Conservation (phyloP, 768 basidiomycete species). For the Tulasnella sp. region DNA sequence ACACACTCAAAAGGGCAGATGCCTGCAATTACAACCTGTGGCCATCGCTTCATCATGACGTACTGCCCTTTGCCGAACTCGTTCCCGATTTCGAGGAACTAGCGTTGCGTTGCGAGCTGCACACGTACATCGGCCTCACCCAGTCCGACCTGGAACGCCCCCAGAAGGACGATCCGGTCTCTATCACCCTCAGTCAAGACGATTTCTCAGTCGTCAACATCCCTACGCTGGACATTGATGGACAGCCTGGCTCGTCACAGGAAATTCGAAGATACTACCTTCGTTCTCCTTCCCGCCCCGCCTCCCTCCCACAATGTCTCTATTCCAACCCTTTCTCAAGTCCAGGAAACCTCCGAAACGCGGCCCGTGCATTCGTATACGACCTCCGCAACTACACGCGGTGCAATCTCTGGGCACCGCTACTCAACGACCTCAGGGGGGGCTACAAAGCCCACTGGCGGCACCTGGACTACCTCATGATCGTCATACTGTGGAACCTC, state of each 20-base stretch:
- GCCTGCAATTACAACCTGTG: neutral
- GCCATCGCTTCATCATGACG: constrained; percentile 1
- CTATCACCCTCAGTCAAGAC: constrained; percentile 20
- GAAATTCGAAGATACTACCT: no score
- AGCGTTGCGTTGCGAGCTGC: constrained; percentile 10
- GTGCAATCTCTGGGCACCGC: constrained; percentile 50
- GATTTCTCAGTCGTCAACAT: constrained; percentile 33
- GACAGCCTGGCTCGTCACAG: no score
- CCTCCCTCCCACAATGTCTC: no score
- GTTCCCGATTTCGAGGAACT: constrained; percentile 8
- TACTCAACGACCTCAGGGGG: constrained; percentile 19
- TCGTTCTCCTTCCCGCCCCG: no score
- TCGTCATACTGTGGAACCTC: constrained; percentile 42
- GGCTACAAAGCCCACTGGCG: constrained; percentile 32
- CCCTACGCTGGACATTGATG: no score
- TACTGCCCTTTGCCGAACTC: neutral
- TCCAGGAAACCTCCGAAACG: no score
- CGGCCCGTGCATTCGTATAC: constrained; percentile 49
- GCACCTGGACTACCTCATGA: constrained; percentile 47
- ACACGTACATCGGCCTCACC: constrained; percentile 10
- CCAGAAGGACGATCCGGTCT: neutral
- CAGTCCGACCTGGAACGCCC: neutral
- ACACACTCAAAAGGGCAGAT: neutral
- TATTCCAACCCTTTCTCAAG: no score
- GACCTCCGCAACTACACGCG: constrained; percentile 46